A percentile compares a stretch with the other conserved stretches of the same genome.
Evolutionary conservation across 2,329 filamentous ascomycete genomes (phyloP).

Genomic region (Fusarium sp.): DNA sequence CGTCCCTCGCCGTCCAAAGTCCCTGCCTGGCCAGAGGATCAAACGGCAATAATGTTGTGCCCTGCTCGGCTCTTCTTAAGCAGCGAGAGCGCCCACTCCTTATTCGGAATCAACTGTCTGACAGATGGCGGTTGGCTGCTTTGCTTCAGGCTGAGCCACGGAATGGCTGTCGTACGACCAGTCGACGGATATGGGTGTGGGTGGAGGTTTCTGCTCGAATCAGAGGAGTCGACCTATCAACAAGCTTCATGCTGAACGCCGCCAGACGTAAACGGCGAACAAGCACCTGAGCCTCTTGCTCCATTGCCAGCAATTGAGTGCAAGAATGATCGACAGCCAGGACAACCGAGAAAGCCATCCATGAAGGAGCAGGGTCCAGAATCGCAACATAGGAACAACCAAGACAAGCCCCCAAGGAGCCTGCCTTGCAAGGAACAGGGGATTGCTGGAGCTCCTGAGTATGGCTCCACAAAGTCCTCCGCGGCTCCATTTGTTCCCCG

Average conservation of each 20-base stretch:
- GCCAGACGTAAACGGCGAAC: slow-evolving; percentile 2
- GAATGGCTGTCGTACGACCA: slow-evolving; percentile 37
- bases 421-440: slow-evolving; percentile 15
- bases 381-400: slow-evolving; percentile 10
- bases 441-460: slow-evolving; percentile 27
- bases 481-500: slow-evolving; percentile 40
- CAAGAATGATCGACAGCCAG: slow-evolving; percentile 29
- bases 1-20: neutral
- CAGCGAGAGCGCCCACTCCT: slow-evolving; percentile 17
- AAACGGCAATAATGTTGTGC: neutral
- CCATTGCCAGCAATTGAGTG: neutral
- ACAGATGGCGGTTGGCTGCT: slow-evolving; percentile 25
- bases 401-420: slow-evolving; percentile 2
- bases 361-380: slow-evolving; percentile 20
- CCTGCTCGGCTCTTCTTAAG: neutral
- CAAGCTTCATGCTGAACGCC: neutral
- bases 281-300: slow-evolving; percentile 2
- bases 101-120: slow-evolving; percentile 18
- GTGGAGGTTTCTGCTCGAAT: slow-evolving; percentile 13
- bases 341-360: slow-evolving; percentile 14
- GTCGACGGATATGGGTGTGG: slow-evolving; percentile 30
- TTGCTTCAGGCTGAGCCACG: slow-evolving; percentile 28
- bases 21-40: neutral
- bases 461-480: slow-evolving; percentile 38
- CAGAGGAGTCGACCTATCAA: slow-evolving; percentile 31